Percentiles rank a stretch among this genome's conserved stretches.
Conservation (phyloP, 495 filamentous ascomycete genomes). For the Zalerion maritima region DNA sequence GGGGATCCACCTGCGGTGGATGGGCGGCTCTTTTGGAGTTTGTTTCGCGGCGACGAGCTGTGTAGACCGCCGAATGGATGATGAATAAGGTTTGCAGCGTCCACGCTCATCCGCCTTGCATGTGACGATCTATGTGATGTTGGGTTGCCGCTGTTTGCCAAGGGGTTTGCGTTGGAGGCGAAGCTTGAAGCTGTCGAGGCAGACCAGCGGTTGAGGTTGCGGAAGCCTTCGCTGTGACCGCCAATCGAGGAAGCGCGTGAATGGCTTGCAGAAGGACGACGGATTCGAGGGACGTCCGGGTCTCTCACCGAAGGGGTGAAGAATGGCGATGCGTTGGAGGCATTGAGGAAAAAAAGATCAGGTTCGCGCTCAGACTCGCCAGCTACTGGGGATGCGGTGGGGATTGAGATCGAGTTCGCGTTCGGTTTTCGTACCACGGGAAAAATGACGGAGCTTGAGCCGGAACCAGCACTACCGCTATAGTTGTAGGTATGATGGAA, state of each 20-base stretch:
- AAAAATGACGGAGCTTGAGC: background rate
- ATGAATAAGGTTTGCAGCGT: slow-evolving; percentile 14
- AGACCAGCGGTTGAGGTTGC: slow-evolving; percentile 72
- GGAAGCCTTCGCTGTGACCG: slow-evolving; percentile 47
- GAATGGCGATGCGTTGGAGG: too few species aligned
- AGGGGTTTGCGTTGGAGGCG: slow-evolving; percentile 33
- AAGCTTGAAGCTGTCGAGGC: slow-evolving; percentile 60
- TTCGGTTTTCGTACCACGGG: too few species aligned
- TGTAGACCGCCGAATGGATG: slow-evolving; percentile 8
- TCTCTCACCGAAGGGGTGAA: too few species aligned
- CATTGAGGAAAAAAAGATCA: too few species aligned
- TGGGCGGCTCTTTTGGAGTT: slow-evolving; percentile 15
- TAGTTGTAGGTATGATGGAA: slow-evolving; percentile 20
- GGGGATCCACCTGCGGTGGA: slow-evolving; percentile 15
- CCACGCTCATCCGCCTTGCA: slow-evolving; percentile 39
- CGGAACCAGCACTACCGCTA: slow-evolving; percentile 10
- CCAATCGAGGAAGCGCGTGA: slow-evolving; percentile 29
- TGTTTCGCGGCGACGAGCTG: slow-evolving; percentile 5
- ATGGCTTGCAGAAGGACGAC: too few species aligned
- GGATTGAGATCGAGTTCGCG: slow-evolving; percentile 13
- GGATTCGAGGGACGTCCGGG: too few species aligned
- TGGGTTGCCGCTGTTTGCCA: too few species aligned
- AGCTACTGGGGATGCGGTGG: slow-evolving; percentile 7
- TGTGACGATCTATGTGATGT: slow-evolving; percentile 35
- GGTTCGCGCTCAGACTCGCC: too few species aligned